Base-by-base conservation (phyloP, 2,329 filamentous ascomycete genomes). In the Trichoderma lentiforme region DNA sequence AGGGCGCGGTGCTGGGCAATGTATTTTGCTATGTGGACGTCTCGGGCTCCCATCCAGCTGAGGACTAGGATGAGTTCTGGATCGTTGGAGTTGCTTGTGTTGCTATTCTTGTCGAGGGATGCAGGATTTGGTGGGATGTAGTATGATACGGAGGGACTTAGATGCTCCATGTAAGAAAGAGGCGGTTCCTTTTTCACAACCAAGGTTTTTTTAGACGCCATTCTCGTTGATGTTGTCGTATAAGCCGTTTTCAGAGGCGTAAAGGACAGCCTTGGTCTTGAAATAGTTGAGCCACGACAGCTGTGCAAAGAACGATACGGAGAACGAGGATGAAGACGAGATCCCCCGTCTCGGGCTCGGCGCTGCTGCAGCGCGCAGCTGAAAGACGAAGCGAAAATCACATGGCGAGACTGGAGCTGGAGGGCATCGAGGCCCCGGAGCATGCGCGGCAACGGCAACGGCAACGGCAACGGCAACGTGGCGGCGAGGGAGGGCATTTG, bases 21-120 rank as follows among this genome's bases (percentile, higher is more conserved):
- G 76, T 88, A 88, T 74, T 88, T 88, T 74, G 82, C 81, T 58
- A 88, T 83, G 76, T 88, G 85, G 7, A 77, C 77, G 51, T 86
- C 83, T n/a, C 77, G 81, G 11, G 86, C 86, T 58, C 82, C 83
- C 82, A 87, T 86, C 86, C 87, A 88, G 8, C 82, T 80, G 43
- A 83, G 81, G 43, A 88, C 63, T 28, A 87, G 73, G 71, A 88
- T 81, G 43, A 88, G 81, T 68, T 83, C 83, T 14, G 86, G 86
- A 11, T 81, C 76, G 36, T 28, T 30, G 30, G 56, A 3, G 7
- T n/a, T 18, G 8, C 9, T 11, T 18, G 18, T 14, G 65, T 32
- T 24, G 39, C 34, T 6, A 21, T 62, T 30, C 18, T 24, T 36
- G 28, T 30, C 30, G 14, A 14, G 3, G 8, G 11, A 6, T 21